These are phyloP conservation scores for Lophium mytilinum DNA, from an alignment of 495 filamentous ascomycete genomes.

Conservation along the genomic window DNA sequence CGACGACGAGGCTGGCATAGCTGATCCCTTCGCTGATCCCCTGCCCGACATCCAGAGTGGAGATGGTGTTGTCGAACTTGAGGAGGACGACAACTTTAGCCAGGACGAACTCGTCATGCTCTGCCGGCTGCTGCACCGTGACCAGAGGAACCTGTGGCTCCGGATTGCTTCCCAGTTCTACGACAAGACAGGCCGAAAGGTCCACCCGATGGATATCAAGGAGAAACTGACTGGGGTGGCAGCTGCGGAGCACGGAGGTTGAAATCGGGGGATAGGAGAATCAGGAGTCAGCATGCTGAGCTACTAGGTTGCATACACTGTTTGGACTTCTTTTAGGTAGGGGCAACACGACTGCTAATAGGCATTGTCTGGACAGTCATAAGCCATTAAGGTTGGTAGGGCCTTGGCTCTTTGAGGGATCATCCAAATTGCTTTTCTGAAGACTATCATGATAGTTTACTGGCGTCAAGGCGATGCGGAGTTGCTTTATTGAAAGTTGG, in stretches of 20 bases:
- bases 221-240: constrained; percentile 24
- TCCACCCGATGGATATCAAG: constrained; percentile 27
- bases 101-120: constrained; percentile 24
- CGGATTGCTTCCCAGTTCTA: constrained; percentile 24
- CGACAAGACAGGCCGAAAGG: constrained; percentile 28
- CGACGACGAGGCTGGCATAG: neutral
- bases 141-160: constrained; percentile 24
- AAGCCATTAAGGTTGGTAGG: too few relatives aligned
- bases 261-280: too few relatives aligned
- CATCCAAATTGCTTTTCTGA: too few relatives aligned
- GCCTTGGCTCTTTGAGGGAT: too few relatives aligned
- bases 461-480: too few relatives aligned
- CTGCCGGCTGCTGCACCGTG: constrained; percentile 21
- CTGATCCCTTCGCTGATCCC: neutral
- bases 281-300: too few relatives aligned
- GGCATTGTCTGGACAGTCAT: too few relatives aligned
- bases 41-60: neutral
- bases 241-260: neutral
- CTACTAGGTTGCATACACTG: too few relatives aligned
- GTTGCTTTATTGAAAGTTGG: too few relatives aligned
- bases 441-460: too few relatives aligned
- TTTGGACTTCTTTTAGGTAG: too few relatives aligned
- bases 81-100: constrained; percentile 16
- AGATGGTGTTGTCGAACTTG: neutral
- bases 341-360: too few relatives aligned